Percentiles rank a stretch among this genome's conserved stretches.
Conservation (phyloP, 2,329 filamentous ascomycete genomes). For the Dactylellina leptospora region DNA sequence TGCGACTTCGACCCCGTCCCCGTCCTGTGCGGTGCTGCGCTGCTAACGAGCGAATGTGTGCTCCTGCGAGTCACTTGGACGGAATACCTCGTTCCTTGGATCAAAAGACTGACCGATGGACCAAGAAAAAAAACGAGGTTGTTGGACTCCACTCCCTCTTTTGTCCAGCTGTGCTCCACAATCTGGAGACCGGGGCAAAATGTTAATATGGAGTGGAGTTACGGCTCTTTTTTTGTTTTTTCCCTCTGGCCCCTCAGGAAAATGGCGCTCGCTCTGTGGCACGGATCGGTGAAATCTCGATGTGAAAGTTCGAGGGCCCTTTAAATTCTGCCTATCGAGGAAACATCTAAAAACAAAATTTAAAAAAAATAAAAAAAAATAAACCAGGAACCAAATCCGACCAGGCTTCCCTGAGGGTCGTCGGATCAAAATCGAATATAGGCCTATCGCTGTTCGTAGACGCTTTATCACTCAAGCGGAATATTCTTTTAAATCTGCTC, state of each 20-base stretch:
- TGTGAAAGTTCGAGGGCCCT: conserved; percentile 35
- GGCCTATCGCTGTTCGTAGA: conserved; percentile 46
- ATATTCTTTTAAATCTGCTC: conserved; percentile 50
- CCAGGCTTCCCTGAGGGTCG: conserved; percentile 46
- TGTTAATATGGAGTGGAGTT: conserved; percentile 53
- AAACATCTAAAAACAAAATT: conserved; percentile 22
- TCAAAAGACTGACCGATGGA: conserved; percentile 46
- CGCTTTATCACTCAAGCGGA: conserved; percentile 42
- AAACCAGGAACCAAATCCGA: conserved; percentile 30
- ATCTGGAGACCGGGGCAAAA: conserved; percentile 52
- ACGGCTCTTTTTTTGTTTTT: conserved; percentile 43
- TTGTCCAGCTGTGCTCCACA: conserved; percentile 46
- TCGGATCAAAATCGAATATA: conserved; percentile 50
- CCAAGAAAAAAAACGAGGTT: conserved; percentile 52
- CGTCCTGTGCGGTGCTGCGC: conserved; percentile 1
- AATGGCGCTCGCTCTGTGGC: conserved; percentile 48
- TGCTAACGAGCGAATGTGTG: conserved; percentile 2
- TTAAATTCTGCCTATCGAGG: conserved; percentile 46
- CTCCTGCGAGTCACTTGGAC: conserved; percentile 50
- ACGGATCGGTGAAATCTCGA: conserved; percentile 51
- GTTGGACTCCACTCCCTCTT: conserved; percentile 52
- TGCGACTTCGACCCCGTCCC: not conserved
- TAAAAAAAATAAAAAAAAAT: conserved; percentile 36
- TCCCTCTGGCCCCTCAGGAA: conserved; percentile 30
- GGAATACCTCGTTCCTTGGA: conserved; percentile 53